Base-by-base conservation (phyloP, 176 grass and related monocot species). In the Eremochloa ophiuroides region DNA sequence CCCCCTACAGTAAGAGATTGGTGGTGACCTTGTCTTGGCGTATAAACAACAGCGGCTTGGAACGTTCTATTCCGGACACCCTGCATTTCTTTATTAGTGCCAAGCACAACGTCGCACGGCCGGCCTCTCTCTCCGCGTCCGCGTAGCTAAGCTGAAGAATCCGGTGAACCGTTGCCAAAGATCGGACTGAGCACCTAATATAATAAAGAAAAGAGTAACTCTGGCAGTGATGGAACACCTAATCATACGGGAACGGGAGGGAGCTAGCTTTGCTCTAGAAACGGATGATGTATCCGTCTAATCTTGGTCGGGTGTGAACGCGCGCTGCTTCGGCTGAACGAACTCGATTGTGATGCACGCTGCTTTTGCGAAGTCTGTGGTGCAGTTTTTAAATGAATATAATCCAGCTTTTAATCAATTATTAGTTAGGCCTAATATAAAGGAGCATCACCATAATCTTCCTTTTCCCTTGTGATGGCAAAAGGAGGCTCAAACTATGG, bases 41-140 rank as follows among this genome's bases (percentile, higher is more conserved):
- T 68, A 73, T 86, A 85, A 89, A 85, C 64, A 85, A 73, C 44
- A 30, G 58, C 9, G 38, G 16, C 11, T 50, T 18, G 59, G 79
- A 83, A 90, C 78, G 73, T 83, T 90, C 66, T 15, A 50, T 47
- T 65, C 65, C 26, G 23, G 10, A 33, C 10, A 9, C 10, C 42
- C n/a, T n/a, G n/a, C n/a, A 34, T 76, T 85, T 84, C 75, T 80
- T 80, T 84, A 73, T 4, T 4, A 35, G 66, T 73, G 68, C n/a
- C 59, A 30, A 66, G 74, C 80, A 83, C 74, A 34, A 26, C 43
- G 55, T 35, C 39, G 66, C 66, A 78, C 46, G 30, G 34, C 33
- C 63, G 15, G 20, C 30, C 30, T 10, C 2, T 4, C 8, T 8
- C 2, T 35, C 1, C 11, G 42, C 42, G 42, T 44, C 2, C 4